A percentile compares a stretch with the other conserved stretches of the same genome.
Conservation (phyloP, 164 flowering plant genomes). For the Dillenia turbinata region DNA sequence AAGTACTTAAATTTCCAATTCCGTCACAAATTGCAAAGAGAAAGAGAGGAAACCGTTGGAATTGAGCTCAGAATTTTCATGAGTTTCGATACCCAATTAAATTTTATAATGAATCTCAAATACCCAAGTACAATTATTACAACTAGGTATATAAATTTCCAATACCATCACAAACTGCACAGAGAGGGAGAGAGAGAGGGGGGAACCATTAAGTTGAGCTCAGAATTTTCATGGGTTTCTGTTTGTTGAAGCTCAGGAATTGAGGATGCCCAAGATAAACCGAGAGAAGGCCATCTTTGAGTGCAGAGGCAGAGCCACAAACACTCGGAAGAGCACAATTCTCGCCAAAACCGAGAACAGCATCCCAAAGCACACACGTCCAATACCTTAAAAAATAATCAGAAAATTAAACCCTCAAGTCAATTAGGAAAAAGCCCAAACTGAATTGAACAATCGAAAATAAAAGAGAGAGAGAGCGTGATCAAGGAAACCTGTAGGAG, state of each 20-base stretch:
- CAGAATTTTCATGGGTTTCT: background rate
- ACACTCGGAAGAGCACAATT: constrained; percentile 62
- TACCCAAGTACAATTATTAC: too few relatives aligned
- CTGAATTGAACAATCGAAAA: background rate
- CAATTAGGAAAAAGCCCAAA: too few relatives aligned
- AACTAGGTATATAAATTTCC: too few relatives aligned
- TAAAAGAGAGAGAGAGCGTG: background rate
- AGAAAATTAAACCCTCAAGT: constrained; percentile 2
- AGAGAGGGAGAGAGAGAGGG: too few relatives aligned
- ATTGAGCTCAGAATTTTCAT: background rate
- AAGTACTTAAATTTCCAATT: too few relatives aligned
- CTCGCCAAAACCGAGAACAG: constrained; percentile 72
- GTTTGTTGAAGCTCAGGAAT: background rate
- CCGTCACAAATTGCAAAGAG: too few relatives aligned
- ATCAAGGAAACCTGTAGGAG: constrained; percentile 38
- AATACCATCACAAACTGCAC: too few relatives aligned
- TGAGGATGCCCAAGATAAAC: constrained; percentile 4
- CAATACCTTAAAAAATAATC: constrained; percentile 29
- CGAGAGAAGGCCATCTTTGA: constrained; percentile 59
- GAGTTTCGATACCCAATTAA: too few relatives aligned
- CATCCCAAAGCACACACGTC: constrained; percentile 67
- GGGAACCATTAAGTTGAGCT: background rate
- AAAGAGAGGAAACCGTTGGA: background rate
- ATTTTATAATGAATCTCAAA: too few relatives aligned
- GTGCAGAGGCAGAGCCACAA: constrained; percentile 53